These are phyloP conservation scores for Aspergillus homomorphus DNA, from an alignment of 495 filamentous ascomycete genomes.

Conservation along the genomic window DNA sequence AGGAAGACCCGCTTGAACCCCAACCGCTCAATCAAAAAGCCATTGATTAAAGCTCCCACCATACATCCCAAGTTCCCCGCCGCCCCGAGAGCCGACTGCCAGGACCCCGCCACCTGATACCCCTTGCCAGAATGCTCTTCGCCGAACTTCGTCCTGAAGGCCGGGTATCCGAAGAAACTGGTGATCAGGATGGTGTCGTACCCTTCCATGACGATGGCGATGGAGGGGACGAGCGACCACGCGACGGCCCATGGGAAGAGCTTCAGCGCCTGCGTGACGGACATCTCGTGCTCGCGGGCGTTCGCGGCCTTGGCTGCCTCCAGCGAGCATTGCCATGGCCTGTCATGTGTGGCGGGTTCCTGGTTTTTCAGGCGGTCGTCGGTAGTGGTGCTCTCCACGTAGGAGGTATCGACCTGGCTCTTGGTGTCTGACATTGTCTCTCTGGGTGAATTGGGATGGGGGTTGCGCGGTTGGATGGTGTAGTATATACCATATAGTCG, in stretches of 20 bases:
- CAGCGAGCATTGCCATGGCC: not conserved
- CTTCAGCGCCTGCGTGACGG: constrained; percentile 16
- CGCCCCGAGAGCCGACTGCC: constrained; percentile 67
- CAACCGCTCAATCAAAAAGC: constrained; percentile 40
- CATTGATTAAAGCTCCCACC: constrained; percentile 38
- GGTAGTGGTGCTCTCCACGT: not conserved
- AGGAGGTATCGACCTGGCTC: not conserved
- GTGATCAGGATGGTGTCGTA: constrained; percentile 44
- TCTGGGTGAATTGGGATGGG: not conserved
- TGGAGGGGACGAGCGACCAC: constrained; percentile 43
- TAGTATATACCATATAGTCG: too few relatives aligned
- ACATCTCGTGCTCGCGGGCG: constrained; percentile 23
- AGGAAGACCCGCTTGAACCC: constrained; percentile 55
- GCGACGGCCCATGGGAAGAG: constrained; percentile 45
- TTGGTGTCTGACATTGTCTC: not conserved
- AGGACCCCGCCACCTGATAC: constrained; percentile 59
- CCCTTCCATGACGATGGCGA: constrained; percentile 49
- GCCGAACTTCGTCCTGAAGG: constrained; percentile 61
- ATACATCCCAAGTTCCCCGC: constrained; percentile 36
- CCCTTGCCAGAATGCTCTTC: constrained; percentile 34
- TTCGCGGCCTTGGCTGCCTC: constrained; percentile 21
- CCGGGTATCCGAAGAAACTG: constrained; percentile 33
- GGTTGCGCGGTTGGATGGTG: too few relatives aligned
- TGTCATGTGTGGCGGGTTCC: not conserved
- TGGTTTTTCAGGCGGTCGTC: not conserved